Evolutionary conservation across 2,329 filamentous ascomycete species (phyloP).

Genomic region (Gaeumannomyces sp.): DNA sequence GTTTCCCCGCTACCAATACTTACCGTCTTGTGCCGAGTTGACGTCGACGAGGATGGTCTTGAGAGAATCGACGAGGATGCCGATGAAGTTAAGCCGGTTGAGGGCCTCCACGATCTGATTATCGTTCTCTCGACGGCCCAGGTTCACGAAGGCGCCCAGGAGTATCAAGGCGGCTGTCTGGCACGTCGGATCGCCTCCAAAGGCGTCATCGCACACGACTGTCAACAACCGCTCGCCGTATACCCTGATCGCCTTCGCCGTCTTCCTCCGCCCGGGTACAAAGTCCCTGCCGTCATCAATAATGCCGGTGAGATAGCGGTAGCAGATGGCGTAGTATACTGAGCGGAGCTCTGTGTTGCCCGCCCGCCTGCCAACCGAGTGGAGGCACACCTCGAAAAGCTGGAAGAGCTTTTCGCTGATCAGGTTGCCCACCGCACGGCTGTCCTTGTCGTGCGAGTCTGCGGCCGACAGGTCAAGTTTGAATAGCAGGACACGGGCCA

Average conservation of each 20-base stretch:
- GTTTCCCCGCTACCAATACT: background rate
- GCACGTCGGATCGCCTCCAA: slow-evolving; percentile 72
- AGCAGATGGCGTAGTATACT: slow-evolving; percentile 86
- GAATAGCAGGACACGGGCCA: slow-evolving; percentile 68
- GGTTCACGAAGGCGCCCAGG: slow-evolving; percentile 68
- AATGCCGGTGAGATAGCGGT: slow-evolving; percentile 73
- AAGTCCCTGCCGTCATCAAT: slow-evolving; percentile 44
- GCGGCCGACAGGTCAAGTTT: slow-evolving; percentile 53
- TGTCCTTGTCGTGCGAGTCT: slow-evolving; percentile 21
- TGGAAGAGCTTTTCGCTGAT: slow-evolving; percentile 87
- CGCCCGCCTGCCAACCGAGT: slow-evolving; percentile 69
- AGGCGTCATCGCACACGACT: slow-evolving; percentile 87
- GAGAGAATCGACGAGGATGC: slow-evolving; percentile 82
- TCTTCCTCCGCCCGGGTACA: slow-evolving; percentile 46
- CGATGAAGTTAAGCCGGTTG: slow-evolving; percentile 82
- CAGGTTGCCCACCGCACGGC: slow-evolving; percentile 53
- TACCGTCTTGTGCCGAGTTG: slow-evolving; percentile 4
- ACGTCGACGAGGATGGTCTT: slow-evolving; percentile 67
- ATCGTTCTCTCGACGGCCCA: slow-evolving; percentile 67
- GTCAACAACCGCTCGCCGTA: slow-evolving; percentile 76
- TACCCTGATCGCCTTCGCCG: slow-evolving; percentile 63
- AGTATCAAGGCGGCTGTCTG: slow-evolving; percentile 81
- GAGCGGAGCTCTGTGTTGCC: slow-evolving; percentile 68
- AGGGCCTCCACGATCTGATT: slow-evolving; percentile 72
- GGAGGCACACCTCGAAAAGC: slow-evolving; percentile 80